phyloP scores from a whole-genome alignment of 176 grass and related monocot genomes.

The Coix lacrymajobi region DNA sequence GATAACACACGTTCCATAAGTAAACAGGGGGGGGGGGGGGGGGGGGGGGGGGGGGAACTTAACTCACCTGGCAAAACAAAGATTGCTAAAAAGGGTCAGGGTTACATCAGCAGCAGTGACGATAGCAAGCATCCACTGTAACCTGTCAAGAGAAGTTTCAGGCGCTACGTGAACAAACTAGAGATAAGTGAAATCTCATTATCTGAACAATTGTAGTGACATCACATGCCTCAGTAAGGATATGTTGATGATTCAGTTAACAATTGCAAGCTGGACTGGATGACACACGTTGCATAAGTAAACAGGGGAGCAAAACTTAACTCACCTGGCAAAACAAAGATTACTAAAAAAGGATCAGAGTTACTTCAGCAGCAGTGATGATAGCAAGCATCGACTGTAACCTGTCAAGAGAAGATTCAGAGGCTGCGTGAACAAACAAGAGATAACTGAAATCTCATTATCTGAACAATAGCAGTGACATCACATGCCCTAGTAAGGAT shows the following conservation, averaged over 20 bases:
- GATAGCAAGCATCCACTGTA: background rate
- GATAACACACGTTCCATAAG: background rate
- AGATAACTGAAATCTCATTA: background rate
- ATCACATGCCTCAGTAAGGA: background rate
- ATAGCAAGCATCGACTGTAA: background rate
- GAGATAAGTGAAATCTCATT: background rate
- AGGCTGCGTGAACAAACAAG: background rate
- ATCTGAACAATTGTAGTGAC: background rate
- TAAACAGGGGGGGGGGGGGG: background rate
- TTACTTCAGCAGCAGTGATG: slow-evolving; percentile 2
- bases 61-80: slow-evolving; percentile 5
- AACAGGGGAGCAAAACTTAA: too few relatives aligned
- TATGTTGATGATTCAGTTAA: too few relatives aligned
- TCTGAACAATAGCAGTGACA: background rate
- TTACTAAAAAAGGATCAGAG: background rate
- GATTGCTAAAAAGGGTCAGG: background rate
- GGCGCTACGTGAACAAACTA: background rate
- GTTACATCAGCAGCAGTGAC: background rate
- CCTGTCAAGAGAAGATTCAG: background rate
- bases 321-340: slow-evolving; percentile 7
- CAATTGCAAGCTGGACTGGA: too few relatives aligned
- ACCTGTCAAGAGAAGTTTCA: background rate
- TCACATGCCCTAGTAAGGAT: background rate
- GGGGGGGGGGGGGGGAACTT: background rate
- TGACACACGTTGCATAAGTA: too few relatives aligned